Base-by-base conservation (phyloP, 306 rosid species). In the Casuarina cunninghamiana region DNA sequence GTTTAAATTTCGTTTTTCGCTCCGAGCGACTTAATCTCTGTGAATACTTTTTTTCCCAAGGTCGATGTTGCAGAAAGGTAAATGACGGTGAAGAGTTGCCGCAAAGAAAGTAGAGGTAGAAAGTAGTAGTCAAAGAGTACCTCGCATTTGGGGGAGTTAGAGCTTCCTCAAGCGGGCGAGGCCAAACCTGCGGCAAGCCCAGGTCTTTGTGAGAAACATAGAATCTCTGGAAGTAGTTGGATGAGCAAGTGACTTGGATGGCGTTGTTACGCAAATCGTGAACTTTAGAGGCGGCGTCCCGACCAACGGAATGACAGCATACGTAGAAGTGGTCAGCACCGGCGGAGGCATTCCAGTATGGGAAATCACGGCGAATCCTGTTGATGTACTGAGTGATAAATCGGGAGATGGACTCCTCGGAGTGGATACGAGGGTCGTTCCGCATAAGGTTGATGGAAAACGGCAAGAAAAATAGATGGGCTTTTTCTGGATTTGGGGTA, bases 161-260 rank as follows among this genome's bases (percentile, higher is more conserved):
- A 16, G 78, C 7, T n/a, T 38, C 53, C 54, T 66, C 75, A 73
- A 60, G 66, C 26, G 32, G 63, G 44, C 82, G 82, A 42, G 85
- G 85, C 85, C 85, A 82, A 37, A 82, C 50, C 51, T 82, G 85
- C 19, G 85, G 85, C 66, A 82, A 45, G 11, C 75, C 71, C 16
- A 82, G 72, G 21, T 82, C 85, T 73, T 82, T 82, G 48, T 82
- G 85, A 6, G 78, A 42, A 6, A 73, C 53, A 11, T 77, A 82
- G 38, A 37, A 82, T 68, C 82, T 73, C 71, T 82, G 79, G 17
- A 82, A 67, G 75, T 82, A 77, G 77, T 82, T 82, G 41, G 85
- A 82, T 16, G 85, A 82, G 77, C 85, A 82, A 54, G 78, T 82
- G 49, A 82, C 79, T 76, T 77, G 85, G 6, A 82, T 82, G 9